Base-by-base conservation (phyloP, 2,329 filamentous ascomycete genomes). In the Fusarium sp. region DNA sequence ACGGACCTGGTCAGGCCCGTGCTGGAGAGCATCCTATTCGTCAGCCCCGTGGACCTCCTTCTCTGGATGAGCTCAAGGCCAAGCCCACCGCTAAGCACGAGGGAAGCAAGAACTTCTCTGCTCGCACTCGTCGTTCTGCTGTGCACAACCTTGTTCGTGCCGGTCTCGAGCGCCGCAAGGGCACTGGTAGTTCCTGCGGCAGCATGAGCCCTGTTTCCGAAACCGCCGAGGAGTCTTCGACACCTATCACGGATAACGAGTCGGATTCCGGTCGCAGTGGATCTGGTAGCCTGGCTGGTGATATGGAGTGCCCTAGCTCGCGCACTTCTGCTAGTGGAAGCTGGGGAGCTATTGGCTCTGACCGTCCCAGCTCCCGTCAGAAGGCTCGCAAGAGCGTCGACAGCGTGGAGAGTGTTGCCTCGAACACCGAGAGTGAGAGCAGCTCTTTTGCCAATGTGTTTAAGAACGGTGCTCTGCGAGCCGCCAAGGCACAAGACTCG, bases 61-160 rank as follows among this genome's bases (percentile, higher is more conserved):
- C 93, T 17, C 87, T 98, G 54, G 96, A 99, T 74, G 96, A 99
- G 83, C 90, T 99, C 66, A 89, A 92, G 77, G 88, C 91, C 23
- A 96, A 95, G 83, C 96, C 96, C 3, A 98, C 95, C 12, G 91
- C 93, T 73, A 97, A 94, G 84, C 90, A 95, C 71, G 95, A 98
- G 81, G 96, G 95, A 27, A 98, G 95, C 90, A 91, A 98, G 89
- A 99, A 99, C 85, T 99, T 99, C 83, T 92, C 93, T 14, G 91
- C 94, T 60, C 94, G 96, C 68, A 95, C 97, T 77, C 94, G 96
- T 66, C 94, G 95, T 71, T 94, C 93, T 76, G 96, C 96, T 30
- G 91, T 99, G 46, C 91, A 95, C 84, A 98, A 94, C 79, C 88
- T 99, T 53, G 93, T 98, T 68, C 93, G 93, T 72, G 95, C 95